phyloP scores from a whole-genome alignment of 495 filamentous ascomycete species.

The Penicillium paxilli region DNA sequence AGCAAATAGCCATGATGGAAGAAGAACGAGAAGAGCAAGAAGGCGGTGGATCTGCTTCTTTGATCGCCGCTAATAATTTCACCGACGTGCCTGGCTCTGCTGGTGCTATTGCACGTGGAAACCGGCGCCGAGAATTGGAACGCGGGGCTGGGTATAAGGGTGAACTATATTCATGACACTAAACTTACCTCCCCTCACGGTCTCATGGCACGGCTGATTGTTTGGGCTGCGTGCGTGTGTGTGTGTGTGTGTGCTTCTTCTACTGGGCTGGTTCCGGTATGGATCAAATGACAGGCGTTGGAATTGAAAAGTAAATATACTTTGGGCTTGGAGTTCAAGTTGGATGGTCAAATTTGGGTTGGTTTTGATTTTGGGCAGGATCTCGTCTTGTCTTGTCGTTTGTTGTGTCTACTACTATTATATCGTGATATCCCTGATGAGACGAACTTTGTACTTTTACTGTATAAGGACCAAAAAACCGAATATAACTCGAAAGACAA shows the following conservation, averaged over 20 bases:
- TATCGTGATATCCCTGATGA: constrained; percentile 17
- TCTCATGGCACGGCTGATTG: neutral
- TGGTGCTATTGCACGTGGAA: constrained; percentile 21
- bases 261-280: constrained; percentile 6
- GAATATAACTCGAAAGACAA: neutral
- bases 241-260: no score
- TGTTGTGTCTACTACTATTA: no score
- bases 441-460: constrained; percentile 10
- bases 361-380: neutral
- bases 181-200: neutral
- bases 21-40: constrained; percentile 49
- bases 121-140: constrained; percentile 44
- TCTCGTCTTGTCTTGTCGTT: no score
- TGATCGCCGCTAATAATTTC: constrained; percentile 3
- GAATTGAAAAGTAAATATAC: neutral
- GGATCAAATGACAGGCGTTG: constrained; percentile 7
- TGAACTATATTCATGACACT: constrained; percentile 39
- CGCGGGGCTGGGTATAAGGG: constrained; percentile 40
- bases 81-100: constrained; percentile 19
- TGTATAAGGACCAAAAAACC: constrained; percentile 6
- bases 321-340: neutral
- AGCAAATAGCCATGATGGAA: constrained; percentile 63
- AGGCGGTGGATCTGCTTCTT: constrained; percentile 22
- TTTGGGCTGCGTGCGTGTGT: constrained; percentile 9
- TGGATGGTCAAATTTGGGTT: no score